Percentiles rank a stretch among this genome's conserved stretches.
Evolutionary conservation across 805 yeast genomes (phyloP).

Genomic region (Kluyveromyces lactis): DNA sequence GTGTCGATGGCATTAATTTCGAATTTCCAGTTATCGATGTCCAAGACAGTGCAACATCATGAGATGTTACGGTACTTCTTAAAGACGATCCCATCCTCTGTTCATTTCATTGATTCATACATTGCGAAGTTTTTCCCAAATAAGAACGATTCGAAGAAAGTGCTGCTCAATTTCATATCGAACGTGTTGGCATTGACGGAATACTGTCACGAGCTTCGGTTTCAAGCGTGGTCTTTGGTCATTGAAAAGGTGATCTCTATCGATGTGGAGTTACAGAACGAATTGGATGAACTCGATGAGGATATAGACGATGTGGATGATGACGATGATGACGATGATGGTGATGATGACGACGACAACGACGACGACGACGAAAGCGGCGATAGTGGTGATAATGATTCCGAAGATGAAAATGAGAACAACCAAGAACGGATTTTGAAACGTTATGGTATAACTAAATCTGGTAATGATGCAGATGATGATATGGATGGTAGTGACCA

Average conservation of each 20-base stretch:
- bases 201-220: conserved; percentile 71
- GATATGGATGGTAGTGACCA: conserved; percentile 27
- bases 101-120: conserved; percentile 50
- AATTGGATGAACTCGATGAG: conserved; percentile 76
- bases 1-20: conserved; percentile 61
- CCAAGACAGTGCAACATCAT: conserved; percentile 47
- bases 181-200: conserved; percentile 52
- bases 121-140: conserved; percentile 68
- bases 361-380: conserved; percentile 19
- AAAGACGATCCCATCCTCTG: conserved; percentile 72
- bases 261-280: conserved; percentile 89
- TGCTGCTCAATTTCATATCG: conserved; percentile 52
- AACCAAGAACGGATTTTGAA: too few relatives aligned
- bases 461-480: neutral
- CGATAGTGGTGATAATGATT: conserved; percentile 11
- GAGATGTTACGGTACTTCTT: conserved; percentile 55
- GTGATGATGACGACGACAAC: conserved; percentile 27
- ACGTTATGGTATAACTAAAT: too few relatives aligned
- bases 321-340: conserved; percentile 32
- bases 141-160: conserved; percentile 51
- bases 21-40: conserved; percentile 40
- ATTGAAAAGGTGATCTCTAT: conserved; percentile 75
- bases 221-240: conserved; percentile 69
- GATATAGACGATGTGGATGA: conserved; percentile 52
- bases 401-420: conserved; percentile 18